Conservation (phyloP, 176 grass and related monocot genomes). For the Secale cereale region DNA sequence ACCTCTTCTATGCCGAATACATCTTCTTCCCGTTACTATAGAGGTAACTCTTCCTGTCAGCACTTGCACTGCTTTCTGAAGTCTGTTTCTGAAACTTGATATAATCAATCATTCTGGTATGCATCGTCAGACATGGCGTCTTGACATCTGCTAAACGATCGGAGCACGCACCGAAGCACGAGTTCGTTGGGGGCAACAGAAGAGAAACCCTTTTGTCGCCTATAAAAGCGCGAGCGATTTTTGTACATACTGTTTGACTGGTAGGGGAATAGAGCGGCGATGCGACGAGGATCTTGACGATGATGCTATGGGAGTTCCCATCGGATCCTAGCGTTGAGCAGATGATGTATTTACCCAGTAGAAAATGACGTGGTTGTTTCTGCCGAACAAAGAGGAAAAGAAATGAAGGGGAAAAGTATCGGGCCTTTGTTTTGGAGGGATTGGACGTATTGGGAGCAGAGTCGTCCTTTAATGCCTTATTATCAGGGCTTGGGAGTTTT, state of each 20-base stretch:
- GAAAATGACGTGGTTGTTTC: background rate
- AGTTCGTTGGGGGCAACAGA: background rate
- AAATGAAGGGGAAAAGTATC: too few relatives aligned
- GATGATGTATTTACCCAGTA: background rate
- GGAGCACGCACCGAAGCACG: background rate
- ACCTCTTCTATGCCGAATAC: slow-evolving; percentile 93
- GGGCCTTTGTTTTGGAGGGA: too few relatives aligned
- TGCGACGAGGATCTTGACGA: background rate
- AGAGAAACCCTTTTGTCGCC: background rate
- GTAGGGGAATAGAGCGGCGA: background rate
- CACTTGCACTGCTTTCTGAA: background rate
- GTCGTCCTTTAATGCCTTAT: too few relatives aligned
- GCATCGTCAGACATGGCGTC: background rate
- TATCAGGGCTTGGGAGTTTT: fast-evolving
- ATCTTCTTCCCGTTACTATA: slow-evolving; percentile 84
- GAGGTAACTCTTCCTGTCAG: slow-evolving; percentile 28
- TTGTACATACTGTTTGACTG: slow-evolving; percentile 4
- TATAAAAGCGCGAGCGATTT: background rate
- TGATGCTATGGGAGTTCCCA: background rate
- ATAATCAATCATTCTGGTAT: background rate
- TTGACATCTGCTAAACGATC: background rate
- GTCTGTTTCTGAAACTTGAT: background rate
- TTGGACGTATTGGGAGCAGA: too few relatives aligned
- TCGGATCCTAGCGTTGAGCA: background rate
- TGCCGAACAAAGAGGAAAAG: background rate